phyloP scores from a whole-genome alignment of 345 rosid species.

The Kernera saxatilis region DNA sequence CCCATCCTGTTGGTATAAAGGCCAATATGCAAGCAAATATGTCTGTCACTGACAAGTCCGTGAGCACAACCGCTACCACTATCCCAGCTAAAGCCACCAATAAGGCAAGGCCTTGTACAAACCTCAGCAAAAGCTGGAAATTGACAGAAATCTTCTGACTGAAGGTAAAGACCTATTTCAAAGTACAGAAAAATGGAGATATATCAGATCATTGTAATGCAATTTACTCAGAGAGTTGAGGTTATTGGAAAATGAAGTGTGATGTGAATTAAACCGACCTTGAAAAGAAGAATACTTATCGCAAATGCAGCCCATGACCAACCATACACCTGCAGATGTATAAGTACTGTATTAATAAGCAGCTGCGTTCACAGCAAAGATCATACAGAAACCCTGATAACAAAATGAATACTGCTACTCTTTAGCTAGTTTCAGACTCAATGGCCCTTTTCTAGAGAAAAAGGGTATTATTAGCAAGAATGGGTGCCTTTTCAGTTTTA shows the following conservation, averaged over 20 bases:
- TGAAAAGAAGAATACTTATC: conserved; percentile 62
- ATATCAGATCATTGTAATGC: conserved; percentile 14
- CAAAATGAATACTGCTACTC: background rate
- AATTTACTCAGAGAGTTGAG: background rate
- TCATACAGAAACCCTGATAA: background rate
- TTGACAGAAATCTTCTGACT: conserved; percentile 95
- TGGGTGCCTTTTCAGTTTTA: no score
- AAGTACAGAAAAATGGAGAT: background rate
- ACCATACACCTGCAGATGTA: conserved; percentile 63
- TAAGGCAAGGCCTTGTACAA: conserved; percentile 77
- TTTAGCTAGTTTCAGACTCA: conserved; percentile 2
- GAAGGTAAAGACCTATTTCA: conserved; percentile 81
- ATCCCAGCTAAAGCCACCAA: conserved; percentile 74
- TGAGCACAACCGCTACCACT: conserved; percentile 49
- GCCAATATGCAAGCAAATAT: conserved; percentile 79
- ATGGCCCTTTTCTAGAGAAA: background rate
- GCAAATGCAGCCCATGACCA: conserved; percentile 82
- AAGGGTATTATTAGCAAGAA: background rate
- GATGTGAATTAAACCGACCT: conserved; percentile 40
- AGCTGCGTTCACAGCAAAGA: background rate
- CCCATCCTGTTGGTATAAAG: conserved; percentile 96
- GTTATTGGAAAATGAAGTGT: background rate
- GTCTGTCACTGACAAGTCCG: conserved; percentile 48
- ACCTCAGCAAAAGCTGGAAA: conserved; percentile 86
- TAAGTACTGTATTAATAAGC: background rate